These are phyloP conservation scores for Coemansia sp. DNA, from an alignment of 192 early-diverging fungal genomes.

Conservation along the genomic window DNA sequence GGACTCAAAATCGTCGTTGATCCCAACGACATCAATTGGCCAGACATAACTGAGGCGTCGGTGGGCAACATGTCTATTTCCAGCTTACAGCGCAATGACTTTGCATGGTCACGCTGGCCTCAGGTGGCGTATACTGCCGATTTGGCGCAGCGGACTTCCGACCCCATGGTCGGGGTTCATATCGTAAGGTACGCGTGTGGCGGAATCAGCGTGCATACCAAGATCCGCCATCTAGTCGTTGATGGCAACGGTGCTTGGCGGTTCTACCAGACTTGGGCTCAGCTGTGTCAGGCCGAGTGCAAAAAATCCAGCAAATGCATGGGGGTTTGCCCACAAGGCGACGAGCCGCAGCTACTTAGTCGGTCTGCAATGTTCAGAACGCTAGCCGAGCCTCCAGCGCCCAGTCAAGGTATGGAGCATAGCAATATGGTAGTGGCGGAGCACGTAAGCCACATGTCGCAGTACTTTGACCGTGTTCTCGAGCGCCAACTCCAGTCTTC, in stretches of 20 bases:
- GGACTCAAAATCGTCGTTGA: constrained; percentile 13
- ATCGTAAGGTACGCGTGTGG: constrained; percentile 41
- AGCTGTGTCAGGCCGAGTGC: constrained; percentile 1
- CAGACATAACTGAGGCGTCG: constrained; percentile 18
- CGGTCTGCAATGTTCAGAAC: neutral
- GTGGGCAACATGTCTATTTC: neutral
- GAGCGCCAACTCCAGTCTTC: neutral
- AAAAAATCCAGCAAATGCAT: neutral
- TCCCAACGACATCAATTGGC: constrained; percentile 35
- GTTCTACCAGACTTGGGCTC: constrained; percentile 33
- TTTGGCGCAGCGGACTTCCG: neutral
- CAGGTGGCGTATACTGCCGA: constrained; percentile 2
- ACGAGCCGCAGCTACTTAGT: neutral
- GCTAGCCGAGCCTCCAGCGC: neutral
- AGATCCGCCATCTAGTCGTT: constrained; percentile 33
- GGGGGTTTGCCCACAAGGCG: neutral
- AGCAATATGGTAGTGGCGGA: neutral
- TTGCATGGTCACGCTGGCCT: constrained; percentile 27
- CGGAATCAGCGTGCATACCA: constrained; percentile 35
- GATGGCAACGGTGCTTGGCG: constrained; percentile 31
- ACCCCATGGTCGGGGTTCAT: constrained; percentile 29
- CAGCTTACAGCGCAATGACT: neutral
- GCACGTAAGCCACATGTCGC: neutral
- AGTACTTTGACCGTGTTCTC: neutral
- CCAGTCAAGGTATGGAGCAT: neutral